These are phyloP conservation scores for Saccharomyces uvarum DNA, from an alignment of 1,139 yeast species.

Conservation along the genomic window DNA sequence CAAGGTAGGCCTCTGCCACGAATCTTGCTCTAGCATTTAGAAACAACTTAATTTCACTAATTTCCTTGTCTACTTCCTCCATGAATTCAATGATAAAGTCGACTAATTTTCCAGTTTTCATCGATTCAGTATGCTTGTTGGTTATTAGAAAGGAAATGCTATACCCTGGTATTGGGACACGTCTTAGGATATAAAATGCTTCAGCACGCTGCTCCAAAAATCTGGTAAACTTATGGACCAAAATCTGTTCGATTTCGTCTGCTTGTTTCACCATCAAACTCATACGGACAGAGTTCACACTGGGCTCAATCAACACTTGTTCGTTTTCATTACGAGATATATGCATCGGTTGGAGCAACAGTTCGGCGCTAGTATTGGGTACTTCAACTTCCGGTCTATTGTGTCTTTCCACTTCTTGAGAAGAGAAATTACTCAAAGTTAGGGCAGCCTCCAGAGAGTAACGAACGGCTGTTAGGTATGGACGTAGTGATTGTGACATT, in stretches of 20 bases:
- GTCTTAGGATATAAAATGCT: conserved; percentile 80
- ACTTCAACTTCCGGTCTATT: conserved; percentile 95
- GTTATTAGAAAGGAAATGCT: conserved; percentile 91
- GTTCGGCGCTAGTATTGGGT: conserved; percentile 61
- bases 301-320: conserved; percentile 84
- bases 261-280: conserved; percentile 93
- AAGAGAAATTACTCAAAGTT: conserved; percentile 87
- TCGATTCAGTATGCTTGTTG: conserved; percentile 88
- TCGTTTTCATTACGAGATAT: conserved; percentile 93
- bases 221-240: conserved; percentile 89
- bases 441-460: conserved; percentile 92
- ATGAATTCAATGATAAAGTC: conserved; percentile 95
- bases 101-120: conserved; percentile 90
- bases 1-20: conserved; percentile 87
- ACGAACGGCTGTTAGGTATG: conserved; percentile 90
- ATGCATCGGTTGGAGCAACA: conserved; percentile 79
- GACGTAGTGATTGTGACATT: conserved; percentile 87
- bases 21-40: conserved; percentile 96
- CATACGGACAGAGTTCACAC: conserved; percentile 82
- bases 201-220: conserved; percentile 95
- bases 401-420: conserved; percentile 93
- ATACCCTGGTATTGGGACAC: conserved; percentile 81
- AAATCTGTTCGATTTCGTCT: conserved; percentile 90
- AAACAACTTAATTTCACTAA: conserved; percentile 95
- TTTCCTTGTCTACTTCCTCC: conserved; percentile 99